Percentiles rank a stretch among this genome's conserved stretches.
phyloP scores from a whole-genome alignment of 768 basidiomycete species.

The Pleurotus citrinopileatus region DNA sequence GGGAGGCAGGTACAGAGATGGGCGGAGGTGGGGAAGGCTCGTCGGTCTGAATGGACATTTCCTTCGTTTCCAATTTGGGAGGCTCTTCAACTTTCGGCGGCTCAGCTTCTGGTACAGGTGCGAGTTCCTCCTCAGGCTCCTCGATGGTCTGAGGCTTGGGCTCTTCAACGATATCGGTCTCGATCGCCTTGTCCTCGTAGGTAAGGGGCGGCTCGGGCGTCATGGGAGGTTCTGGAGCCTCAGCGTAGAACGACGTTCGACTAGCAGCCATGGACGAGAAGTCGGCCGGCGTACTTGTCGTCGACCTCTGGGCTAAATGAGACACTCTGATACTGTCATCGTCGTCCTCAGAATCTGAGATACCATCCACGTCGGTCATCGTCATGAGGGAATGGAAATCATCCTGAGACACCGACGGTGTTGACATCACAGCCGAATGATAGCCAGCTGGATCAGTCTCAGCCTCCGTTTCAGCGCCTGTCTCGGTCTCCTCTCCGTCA shows the following conservation, averaged over 20 bases:
- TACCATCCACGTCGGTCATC: conserved; percentile 60
- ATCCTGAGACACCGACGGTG: conserved; percentile 60
- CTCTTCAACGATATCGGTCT: conserved; percentile 8
- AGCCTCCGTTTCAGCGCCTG: conserved; percentile 67
- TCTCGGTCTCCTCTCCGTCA: conserved; percentile 66
- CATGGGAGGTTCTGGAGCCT: conserved; percentile 32
- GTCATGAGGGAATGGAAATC: conserved; percentile 80
- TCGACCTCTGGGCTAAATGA: conserved; percentile 26
- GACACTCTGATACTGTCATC: conserved; percentile 79
- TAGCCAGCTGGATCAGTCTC: conserved; percentile 81
- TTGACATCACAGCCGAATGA: conserved; percentile 64
- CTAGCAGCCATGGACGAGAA: conserved; percentile 23
- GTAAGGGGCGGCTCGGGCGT: conserved; percentile 27
- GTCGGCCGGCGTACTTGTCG: not conserved
- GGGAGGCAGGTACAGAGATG: conserved; percentile 28
- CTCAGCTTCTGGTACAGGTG: conserved; percentile 31
- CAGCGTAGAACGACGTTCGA: conserved; percentile 24
- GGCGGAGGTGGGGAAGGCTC: conserved; percentile 34
- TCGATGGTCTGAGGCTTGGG: conserved; percentile 17
- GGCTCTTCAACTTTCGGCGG: conserved; percentile 22
- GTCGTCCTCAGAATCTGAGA: conserved; percentile 54
- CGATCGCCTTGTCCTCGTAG: conserved; percentile 42
- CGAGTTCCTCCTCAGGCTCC: conserved; percentile 13
- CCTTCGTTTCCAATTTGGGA: conserved; percentile 65
- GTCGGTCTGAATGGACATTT: conserved; percentile 82